Evolutionary conservation across 1,284 basidiomycete species (phyloP).

Genomic region (Earliella scabrosa): DNA sequence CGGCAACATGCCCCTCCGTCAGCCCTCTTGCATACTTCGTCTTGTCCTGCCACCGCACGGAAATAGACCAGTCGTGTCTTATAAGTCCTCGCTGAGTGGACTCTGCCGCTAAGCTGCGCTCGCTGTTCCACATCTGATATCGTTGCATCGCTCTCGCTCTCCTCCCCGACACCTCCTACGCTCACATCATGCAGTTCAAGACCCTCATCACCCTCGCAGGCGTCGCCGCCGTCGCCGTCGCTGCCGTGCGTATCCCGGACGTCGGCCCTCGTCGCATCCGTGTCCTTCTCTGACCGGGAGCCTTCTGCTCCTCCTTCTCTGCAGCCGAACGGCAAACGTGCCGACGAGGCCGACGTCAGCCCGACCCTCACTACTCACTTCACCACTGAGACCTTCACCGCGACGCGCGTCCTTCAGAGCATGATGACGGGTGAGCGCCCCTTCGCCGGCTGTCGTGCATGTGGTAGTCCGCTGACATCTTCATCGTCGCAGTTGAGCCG

Average conservation of each 20-base stretch:
- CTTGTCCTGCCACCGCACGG: background rate
- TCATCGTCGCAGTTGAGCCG: conserved; percentile 5
- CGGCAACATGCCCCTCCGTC: conserved; percentile 9
- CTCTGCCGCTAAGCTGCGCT: background rate
- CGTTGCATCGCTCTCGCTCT: background rate
- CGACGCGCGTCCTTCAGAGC: conserved; percentile 19
- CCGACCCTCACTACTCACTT: conserved; percentile 15
- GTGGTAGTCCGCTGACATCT: background rate
- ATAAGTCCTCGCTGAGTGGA: conserved; percentile 8
- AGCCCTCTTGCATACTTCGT: background rate
- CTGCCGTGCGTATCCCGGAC: conserved; percentile 16
- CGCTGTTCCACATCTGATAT: background rate
- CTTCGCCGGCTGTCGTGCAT: background rate
- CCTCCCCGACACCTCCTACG: background rate
- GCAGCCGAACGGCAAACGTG: background rate
- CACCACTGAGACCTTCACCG: conserved; percentile 22
- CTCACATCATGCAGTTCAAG: conserved; percentile 22
- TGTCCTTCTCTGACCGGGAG: background rate
- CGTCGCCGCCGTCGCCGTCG: conserved; percentile 17
- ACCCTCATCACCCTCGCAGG: conserved; percentile 18
- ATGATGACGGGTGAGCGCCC: conserved; percentile 10
- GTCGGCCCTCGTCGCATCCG: background rate
- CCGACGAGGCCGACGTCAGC: background rate
- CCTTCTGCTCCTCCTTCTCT: background rate
- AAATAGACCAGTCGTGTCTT: background rate